These are phyloP conservation scores for Coemansia sp. DNA, from an alignment of 192 early-diverging fungal genomes.

Conservation along the genomic window DNA sequence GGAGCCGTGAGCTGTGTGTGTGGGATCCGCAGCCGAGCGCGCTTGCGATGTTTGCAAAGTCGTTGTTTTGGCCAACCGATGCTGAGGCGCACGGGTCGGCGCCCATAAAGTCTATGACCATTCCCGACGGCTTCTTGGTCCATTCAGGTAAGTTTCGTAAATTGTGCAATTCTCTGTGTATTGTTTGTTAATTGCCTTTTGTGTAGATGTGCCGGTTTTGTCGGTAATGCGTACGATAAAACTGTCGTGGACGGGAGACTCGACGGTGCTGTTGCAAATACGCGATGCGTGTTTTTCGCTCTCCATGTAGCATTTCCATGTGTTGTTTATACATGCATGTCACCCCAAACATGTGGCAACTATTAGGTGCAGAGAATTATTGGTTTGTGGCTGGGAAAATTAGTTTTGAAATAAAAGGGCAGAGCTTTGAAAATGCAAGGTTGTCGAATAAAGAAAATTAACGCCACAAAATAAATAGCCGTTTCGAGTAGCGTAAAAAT, in stretches of 20 bases:
- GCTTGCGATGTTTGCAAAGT: slow-evolving; percentile 46
- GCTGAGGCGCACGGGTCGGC: slow-evolving; percentile 21
- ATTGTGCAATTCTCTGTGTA: background rate
- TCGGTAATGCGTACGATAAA: slow-evolving; percentile 15
- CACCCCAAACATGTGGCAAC: background rate
- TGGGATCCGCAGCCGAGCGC: slow-evolving; percentile 52
- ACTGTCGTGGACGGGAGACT: slow-evolving; percentile 43
- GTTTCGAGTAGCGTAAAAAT: too few species aligned
- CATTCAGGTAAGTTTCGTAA: slow-evolving; percentile 16
- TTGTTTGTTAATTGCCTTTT: too few species aligned
- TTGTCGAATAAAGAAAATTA: too few species aligned
- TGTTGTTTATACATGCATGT: background rate
- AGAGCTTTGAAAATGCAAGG: too few species aligned
- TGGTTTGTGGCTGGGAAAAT: too few species aligned
- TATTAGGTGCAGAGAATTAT: too few species aligned
- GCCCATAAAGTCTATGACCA: slow-evolving; percentile 40
- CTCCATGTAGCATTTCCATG: slow-evolving; percentile 9
- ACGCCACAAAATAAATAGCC: too few species aligned
- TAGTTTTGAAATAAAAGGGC: too few species aligned
- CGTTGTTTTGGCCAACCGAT: slow-evolving; percentile 35
- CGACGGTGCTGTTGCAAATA: slow-evolving; percentile 37
- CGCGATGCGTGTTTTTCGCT: slow-evolving; percentile 48
- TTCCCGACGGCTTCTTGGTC: slow-evolving; percentile 30
- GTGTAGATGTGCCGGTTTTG: background rate
- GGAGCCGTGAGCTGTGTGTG: slow-evolving; percentile 30